These are phyloP conservation scores for Taxillus chinensis DNA, from an alignment of 164 flowering plant genomes.

Conservation along the genomic window DNA sequence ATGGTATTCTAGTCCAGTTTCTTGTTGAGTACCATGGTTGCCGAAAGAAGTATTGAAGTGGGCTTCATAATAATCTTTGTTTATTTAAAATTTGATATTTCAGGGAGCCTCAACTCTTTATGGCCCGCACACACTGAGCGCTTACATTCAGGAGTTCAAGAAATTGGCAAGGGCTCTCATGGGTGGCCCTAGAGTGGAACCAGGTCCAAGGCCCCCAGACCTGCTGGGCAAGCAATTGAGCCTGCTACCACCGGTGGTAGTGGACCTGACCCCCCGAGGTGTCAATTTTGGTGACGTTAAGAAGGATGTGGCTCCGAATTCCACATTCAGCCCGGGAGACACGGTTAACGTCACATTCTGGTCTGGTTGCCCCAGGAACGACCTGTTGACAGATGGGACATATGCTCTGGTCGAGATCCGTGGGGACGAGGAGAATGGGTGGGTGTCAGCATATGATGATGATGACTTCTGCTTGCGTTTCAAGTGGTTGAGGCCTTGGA, in stretches of 20 bases:
- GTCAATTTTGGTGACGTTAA: constrained; percentile 44
- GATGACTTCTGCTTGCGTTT: constrained; percentile 46
- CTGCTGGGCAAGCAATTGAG: constrained; percentile 28
- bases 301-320: constrained; percentile 19
- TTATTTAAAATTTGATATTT: background rate
- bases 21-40: no score
- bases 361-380: constrained; percentile 52
- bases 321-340: constrained; percentile 33
- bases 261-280: constrained; percentile 15
- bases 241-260: constrained; percentile 5
- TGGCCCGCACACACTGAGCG: constrained; percentile 51
- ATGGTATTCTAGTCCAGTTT: no score
- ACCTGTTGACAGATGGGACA: constrained; percentile 62
- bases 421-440: constrained; percentile 13
- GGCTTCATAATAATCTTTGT: no score
- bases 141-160: constrained; percentile 55
- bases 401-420: constrained; percentile 49
- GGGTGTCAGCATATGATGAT: constrained; percentile 48
- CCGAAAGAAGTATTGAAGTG: no score
- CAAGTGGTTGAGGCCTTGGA: constrained; percentile 25
- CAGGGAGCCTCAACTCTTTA: constrained; percentile 62
- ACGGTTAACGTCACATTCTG: constrained; percentile 38
- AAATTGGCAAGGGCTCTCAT: constrained; percentile 40
- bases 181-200: constrained; percentile 18
- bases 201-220: constrained; percentile 41